Evolutionary conservation across 257 asterid genomes (phyloP).

Genomic region (Nicotiana paniculata): DNA sequence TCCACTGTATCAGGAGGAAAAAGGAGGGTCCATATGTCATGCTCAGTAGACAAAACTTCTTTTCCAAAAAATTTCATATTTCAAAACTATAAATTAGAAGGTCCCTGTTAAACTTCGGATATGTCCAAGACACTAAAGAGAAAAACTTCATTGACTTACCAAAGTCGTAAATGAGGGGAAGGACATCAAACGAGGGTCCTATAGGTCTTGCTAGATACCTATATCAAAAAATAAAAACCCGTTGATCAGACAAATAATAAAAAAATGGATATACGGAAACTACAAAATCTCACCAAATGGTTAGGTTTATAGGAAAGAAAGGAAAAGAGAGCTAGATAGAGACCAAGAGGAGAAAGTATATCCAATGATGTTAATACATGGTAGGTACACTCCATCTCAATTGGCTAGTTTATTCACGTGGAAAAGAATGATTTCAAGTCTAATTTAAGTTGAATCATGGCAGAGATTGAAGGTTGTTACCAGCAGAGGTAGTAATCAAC

Average conservation of each 20-base stretch:
- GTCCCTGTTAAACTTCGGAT: constrained; percentile 13
- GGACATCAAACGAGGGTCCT: constrained; percentile 65
- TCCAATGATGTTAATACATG: not conserved
- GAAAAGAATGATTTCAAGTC: not conserved
- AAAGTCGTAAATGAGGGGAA: constrained; percentile 35
- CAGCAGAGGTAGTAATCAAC: not conserved
- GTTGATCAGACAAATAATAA: constrained; percentile 37
- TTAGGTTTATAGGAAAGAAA: not conserved
- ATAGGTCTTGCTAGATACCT: constrained; percentile 83
- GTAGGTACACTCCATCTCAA: not conserved
- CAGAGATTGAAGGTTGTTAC: not conserved
- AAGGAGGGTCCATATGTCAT: not conserved
- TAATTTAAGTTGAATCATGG: not conserved
- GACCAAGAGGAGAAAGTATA: not conserved
- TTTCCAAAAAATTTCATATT: not conserved
- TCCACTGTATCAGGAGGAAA: not conserved
- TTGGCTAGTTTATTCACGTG: not conserved
- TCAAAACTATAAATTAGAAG: not conserved
- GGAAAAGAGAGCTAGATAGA: not conserved
- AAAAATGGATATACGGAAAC: not conserved
- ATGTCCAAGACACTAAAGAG: constrained; percentile 6
- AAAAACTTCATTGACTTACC: constrained; percentile 57
- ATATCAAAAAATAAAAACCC: constrained; percentile 60
- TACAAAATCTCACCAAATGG: not conserved
- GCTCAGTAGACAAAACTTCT: not conserved